phyloP scores from a whole-genome alignment of 1,284 basidiomycete genomes.

The Mycena sp. region DNA sequence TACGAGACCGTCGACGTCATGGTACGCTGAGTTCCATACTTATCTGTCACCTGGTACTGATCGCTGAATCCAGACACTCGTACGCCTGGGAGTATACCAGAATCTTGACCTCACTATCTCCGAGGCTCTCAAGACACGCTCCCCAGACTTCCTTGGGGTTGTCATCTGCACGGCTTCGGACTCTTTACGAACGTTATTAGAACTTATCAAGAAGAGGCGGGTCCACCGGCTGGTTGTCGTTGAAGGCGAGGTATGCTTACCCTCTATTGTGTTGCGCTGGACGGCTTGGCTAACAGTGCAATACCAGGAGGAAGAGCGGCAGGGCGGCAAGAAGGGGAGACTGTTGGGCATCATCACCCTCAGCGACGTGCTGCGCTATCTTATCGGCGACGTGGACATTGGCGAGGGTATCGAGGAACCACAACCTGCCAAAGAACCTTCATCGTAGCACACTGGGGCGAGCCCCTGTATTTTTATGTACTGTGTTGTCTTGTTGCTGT shows the following conservation, averaged over 20 bases:
- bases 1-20: constrained; percentile 99
- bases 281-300: background rate
- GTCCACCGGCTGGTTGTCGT: constrained; percentile 96
- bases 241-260: constrained; percentile 74
- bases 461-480: constrained; percentile 20
- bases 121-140: constrained; percentile 91
- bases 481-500: background rate
- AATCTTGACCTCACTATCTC: constrained; percentile 95
- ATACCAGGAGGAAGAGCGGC: constrained; percentile 75
- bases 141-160: constrained; percentile 94
- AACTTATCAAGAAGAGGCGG: constrained; percentile 91
- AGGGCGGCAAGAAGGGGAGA: constrained; percentile 83
- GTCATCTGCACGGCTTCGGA: constrained; percentile 96
- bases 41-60: constrained; percentile 21
- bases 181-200: constrained; percentile 92
- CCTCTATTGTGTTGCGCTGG: background rate
- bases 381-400: constrained; percentile 66
- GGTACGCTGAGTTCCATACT: constrained; percentile 61
- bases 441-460: constrained; percentile 1
- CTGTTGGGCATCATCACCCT: constrained; percentile 91
- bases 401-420: constrained; percentile 19
- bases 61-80: constrained; percentile 76
- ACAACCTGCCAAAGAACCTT: background rate
- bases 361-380: constrained; percentile 89
- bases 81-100: constrained; percentile 95